Evolutionary conservation across 345 rosid genomes (phyloP), one percentile per base, ranked within the genome.

Genomic region (Fremontodendron californicum): DNA sequence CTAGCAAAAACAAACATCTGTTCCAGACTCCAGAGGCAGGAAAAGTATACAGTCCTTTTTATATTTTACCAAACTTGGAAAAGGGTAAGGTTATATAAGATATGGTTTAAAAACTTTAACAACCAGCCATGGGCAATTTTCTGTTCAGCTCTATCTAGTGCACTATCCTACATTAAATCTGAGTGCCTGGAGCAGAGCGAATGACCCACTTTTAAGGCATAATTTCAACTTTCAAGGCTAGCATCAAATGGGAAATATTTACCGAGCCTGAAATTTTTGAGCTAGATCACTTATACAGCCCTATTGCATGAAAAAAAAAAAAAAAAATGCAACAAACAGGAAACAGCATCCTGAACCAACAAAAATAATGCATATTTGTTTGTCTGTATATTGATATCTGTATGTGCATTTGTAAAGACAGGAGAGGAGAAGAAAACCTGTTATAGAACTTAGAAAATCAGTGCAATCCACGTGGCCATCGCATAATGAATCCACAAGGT

Each of bases 401-500:
- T 45, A 18, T 29, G 11, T 43, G 54, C 4, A 7, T 16, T 29
- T 31, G 23, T 27, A 27, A 74, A 35, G 4, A 33, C 46, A 52
- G 2, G 9, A 54, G 54, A 61, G 23, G 19, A 42, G 67, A 71
- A 69, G 31, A 49, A 18, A 65, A 95, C 98, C 98, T 81, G 99
- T 95, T 58, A 95, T 79, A 79, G 97, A 82, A 78, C 90, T 83
- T 75, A 95, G 91, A 82, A 92, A 83, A 82, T 93, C 89, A 81
- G 40, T 76, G 87, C 98, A 93, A 67, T 93, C 90, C 78, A 88
- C 68, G 67, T 77, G 88, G 33, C 90, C 90, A 57, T 88, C 90
- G 10, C 98, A 93, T 75, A 93, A 49, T 31, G 90, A 89, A 70
- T 92, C 98, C 81, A 95, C 71, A 76, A 95, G 93, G 79, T 88